Conservation (phyloP, 1,139 yeast species). For the Kurtzmaniella quercitrusa region DNA sequence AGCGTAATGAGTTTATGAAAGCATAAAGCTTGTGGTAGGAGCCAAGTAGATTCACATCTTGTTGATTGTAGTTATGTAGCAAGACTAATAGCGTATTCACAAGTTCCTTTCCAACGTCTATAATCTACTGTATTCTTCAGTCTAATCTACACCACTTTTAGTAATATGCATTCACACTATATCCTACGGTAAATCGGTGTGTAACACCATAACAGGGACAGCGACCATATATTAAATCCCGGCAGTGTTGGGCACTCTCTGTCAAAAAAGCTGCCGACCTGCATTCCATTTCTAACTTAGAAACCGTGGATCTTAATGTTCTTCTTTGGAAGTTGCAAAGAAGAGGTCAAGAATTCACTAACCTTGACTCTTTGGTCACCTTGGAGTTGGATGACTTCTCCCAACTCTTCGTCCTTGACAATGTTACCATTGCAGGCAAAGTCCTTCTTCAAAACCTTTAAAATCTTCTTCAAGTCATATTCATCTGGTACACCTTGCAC, state of each 20-base stretch:
- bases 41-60: too few species aligned
- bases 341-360: constrained; percentile 84
- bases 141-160: not conserved
- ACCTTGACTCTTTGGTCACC: constrained; percentile 99
- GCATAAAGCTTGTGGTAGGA: too few species aligned
- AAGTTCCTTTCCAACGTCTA: too few species aligned
- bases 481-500: constrained; percentile 97
- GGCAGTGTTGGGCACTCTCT: not conserved
- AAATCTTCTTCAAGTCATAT: constrained; percentile 89
- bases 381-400: constrained; percentile 96
- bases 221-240: not conserved
- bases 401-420: constrained; percentile 93
- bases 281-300: constrained; percentile 27
- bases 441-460: constrained; percentile 93
- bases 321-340: constrained; percentile 89
- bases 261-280: not conserved
- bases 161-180: not conserved
- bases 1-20: too few species aligned
- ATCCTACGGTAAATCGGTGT: not conserved
- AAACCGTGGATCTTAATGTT: constrained; percentile 98
- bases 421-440: constrained; percentile 99
- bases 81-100: too few species aligned
- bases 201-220: not conserved
- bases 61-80: too few species aligned
- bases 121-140: not conserved